phyloP scores from a whole-genome alignment of 192 early-diverging fungal genomes.

The Lobosporangium transversale region DNA sequence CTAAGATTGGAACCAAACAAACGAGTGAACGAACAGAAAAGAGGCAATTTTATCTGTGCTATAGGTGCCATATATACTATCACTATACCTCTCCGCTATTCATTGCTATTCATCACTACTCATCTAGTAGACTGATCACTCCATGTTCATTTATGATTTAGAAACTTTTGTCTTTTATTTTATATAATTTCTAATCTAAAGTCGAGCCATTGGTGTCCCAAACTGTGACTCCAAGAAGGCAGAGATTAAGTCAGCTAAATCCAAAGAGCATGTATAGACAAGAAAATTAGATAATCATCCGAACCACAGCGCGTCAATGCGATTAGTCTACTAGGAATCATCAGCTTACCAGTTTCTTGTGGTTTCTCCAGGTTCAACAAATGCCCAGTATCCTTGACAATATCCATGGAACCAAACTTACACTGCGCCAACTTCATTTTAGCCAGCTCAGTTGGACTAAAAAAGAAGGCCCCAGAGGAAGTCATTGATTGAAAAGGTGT shows the following conservation, averaged over 20 bases:
- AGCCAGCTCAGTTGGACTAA: conserved; percentile 23
- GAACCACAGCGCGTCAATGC: no score
- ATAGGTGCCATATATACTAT: no score
- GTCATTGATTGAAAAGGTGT: neutral
- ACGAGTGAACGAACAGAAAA: no score
- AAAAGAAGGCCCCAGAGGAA: neutral
- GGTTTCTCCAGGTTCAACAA: conserved; percentile 57
- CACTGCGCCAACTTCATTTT: conserved; percentile 13
- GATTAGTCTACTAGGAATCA: neutral
- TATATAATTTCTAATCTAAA: no score
- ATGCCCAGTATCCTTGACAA: conserved; percentile 50
- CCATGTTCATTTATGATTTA: no score
- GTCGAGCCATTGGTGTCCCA: conserved; percentile 4
- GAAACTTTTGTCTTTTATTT: no score
- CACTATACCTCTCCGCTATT: no score
- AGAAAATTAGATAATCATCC: neutral
- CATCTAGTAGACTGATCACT: no score
- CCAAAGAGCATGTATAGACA: neutral
- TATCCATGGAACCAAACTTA: conserved; percentile 18
- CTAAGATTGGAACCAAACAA: no score
- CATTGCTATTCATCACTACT: no score
- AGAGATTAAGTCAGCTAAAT: conserved; percentile 19
- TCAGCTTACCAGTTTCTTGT: conserved; percentile 44
- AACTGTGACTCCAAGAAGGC: conserved; percentile 15
- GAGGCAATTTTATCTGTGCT: no score